Evolutionary conservation across 306 rosid genomes (phyloP), one percentile per base, ranked within the genome.

Genomic region (Trifolium fragiferum): DNA sequence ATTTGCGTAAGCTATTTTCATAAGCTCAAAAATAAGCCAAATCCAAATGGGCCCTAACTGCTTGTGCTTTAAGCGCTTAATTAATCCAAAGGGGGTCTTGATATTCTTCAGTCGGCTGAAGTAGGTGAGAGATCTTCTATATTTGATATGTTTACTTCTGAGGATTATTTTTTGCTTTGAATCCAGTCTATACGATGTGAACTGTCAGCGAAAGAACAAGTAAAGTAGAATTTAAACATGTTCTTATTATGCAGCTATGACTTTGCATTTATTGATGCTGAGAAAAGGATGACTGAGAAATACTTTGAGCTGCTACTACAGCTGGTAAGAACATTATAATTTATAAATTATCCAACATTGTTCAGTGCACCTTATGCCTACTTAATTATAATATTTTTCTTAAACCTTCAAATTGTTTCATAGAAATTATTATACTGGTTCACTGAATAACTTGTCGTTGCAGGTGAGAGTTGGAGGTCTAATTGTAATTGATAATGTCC

Each of bases 251-350:
- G 86, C 88, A 93, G 98, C 81, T 93, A 91, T 78, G 98, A 91
- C 80, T 93, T 89, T 77, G 98, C 97, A 23, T 93, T 93, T 72
- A 83, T 93, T 70, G 98, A 93, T 79, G 98, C 98, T 4, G 98
- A 93, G 77, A 93, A 93, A 87, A 88, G 83, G 83, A 93, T 88
- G 98, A 82, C 87, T 32, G 84, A 71, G 78, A 86, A 91, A 77
- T 91, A 93, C 74, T 93, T 85, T 78, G 97, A 93, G 65, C 47
- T 87, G 78, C 84, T 93, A 57, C 68, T 91, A 20, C 92, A 91
- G 76, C 85, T 93, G 83, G 98, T 93, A 82, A 84, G 90, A 76
- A 71, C 79, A 57, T 75, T 38, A 71, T 44, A 54, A 12, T 25
- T 57, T 13, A 2, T 44, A 54, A 12, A 33, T 57, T 13, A 2